Percentiles rank a stretch among this genome's conserved stretches.
Evolutionary conservation across 768 basidiomycete species (phyloP).

Genomic region (Symmetrospora coprosmae): DNA sequence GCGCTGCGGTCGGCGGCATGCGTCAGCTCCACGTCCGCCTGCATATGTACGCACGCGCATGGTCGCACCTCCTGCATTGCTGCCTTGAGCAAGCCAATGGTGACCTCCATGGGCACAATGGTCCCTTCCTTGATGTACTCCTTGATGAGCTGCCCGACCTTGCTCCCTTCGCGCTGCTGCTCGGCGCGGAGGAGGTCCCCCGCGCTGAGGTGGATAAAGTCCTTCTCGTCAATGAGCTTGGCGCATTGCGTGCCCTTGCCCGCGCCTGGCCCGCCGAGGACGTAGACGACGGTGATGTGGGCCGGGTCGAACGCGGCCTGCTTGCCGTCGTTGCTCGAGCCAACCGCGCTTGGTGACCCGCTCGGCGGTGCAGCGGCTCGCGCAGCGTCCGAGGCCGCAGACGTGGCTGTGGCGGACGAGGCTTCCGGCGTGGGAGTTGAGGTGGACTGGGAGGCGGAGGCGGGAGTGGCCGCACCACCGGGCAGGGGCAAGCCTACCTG

Average conservation of each 20-base stretch:
- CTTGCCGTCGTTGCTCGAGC: too few species aligned
- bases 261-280: constrained; percentile 92
- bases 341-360: too few species aligned
- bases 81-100: constrained; percentile 83
- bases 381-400: too few species aligned
- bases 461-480: too few species aligned
- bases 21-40: too few species aligned
- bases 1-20: neutral
- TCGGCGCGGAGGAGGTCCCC: constrained; percentile 96
- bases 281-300: constrained; percentile 79
- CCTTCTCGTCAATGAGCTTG: constrained; percentile 64
- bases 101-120: constrained; percentile 94
- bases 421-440: neutral
- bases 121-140: constrained; percentile 76
- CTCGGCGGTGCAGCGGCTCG: too few species aligned
- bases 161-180: constrained; percentile 67
- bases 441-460: neutral
- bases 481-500: neutral
- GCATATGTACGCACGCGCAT: too few species aligned
- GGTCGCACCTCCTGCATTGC: constrained; percentile 55
- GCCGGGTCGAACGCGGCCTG: constrained; percentile 49
- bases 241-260: constrained; percentile 94
- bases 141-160: constrained; percentile 58
- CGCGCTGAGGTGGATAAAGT: constrained; percentile 81
- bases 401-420: neutral